These are phyloP conservation scores for Climacium dendroides DNA, from an alignment of 225 moss, liverwort and hornwort genomes.

Conservation along the genomic window DNA sequence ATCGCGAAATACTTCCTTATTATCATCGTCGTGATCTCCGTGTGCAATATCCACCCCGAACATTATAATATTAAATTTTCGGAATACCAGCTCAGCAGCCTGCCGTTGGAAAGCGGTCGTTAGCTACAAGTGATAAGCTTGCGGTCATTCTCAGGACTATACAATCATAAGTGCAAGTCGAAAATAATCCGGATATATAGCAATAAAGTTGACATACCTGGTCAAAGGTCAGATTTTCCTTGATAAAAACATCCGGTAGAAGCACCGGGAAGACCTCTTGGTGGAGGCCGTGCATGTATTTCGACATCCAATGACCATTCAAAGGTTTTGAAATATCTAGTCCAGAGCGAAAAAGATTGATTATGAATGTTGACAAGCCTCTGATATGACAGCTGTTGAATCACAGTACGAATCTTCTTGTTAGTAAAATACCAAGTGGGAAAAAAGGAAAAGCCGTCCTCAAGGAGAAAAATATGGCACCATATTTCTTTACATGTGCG, in stretches of 20 bases:
- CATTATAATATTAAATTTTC: constrained; percentile 23
- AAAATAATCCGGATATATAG: neutral
- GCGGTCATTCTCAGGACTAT: neutral
- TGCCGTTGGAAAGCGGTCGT: neutral
- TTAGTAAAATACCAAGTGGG: neutral
- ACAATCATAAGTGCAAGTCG: neutral
- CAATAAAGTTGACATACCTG: constrained; percentile 7
- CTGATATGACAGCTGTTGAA: constrained; percentile 67
- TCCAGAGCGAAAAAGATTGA: constrained; percentile 84
- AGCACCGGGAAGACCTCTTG: constrained; percentile 79
- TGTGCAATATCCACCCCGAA: constrained; percentile 37
- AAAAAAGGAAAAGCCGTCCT: neutral
- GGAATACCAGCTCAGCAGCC: constrained; percentile 41
- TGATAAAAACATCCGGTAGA: constrained; percentile 16
- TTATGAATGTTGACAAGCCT: constrained; percentile 76
- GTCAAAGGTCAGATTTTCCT: constrained; percentile 33
- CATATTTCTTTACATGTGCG: neutral
- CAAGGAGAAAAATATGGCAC: neutral
- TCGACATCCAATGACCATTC: constrained; percentile 71
- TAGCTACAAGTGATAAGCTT: neutral
- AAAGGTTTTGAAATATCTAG: constrained; percentile 62
- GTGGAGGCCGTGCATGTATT: constrained; percentile 81
- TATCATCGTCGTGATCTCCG: constrained; percentile 20
- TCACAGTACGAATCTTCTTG: neutral
- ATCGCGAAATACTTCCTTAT: constrained; percentile 30